Evolutionary conservation across 257 asterid species (phyloP).

Genomic region (Fraxinus excelsior): DNA sequence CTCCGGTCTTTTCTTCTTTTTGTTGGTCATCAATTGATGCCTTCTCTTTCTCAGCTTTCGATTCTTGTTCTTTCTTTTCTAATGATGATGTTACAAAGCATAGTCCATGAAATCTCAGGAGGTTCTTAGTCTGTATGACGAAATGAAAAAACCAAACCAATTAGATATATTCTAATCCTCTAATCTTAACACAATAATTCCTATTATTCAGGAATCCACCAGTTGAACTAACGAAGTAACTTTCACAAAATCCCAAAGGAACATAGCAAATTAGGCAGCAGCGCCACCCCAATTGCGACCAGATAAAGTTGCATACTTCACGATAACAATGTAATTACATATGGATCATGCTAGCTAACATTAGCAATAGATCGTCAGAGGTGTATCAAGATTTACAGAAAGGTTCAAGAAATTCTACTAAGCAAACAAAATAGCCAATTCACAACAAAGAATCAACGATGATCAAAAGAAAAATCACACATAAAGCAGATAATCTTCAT

Average conservation of each 20-base stretch:
- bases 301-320: slow-evolving; percentile 1
- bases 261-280: background rate
- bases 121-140: slow-evolving; percentile 63
- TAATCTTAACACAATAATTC: slow-evolving; percentile 1
- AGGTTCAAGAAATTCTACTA: background rate
- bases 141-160: slow-evolving; percentile 4
- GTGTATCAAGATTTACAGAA: background rate
- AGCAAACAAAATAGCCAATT: background rate
- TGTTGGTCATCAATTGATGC: slow-evolving; percentile 38
- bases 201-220: background rate
- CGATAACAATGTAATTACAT: background rate
- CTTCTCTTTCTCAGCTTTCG: slow-evolving; percentile 57
- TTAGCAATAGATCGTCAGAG: background rate
- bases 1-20: slow-evolving; percentile 25
- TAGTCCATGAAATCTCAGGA: slow-evolving; percentile 57
- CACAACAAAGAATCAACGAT: background rate
- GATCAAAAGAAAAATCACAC: slow-evolving; percentile 1
- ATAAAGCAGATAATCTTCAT: background rate
- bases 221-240: background rate
- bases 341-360: background rate
- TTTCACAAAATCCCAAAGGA: background rate
- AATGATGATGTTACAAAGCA: slow-evolving; percentile 73
- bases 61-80: slow-evolving; percentile 74
- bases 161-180: background rate
- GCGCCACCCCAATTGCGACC: background rate